These are phyloP conservation scores for Ramaria rubella DNA, from an alignment of 768 basidiomycete genomes.

Conservation along the genomic window DNA sequence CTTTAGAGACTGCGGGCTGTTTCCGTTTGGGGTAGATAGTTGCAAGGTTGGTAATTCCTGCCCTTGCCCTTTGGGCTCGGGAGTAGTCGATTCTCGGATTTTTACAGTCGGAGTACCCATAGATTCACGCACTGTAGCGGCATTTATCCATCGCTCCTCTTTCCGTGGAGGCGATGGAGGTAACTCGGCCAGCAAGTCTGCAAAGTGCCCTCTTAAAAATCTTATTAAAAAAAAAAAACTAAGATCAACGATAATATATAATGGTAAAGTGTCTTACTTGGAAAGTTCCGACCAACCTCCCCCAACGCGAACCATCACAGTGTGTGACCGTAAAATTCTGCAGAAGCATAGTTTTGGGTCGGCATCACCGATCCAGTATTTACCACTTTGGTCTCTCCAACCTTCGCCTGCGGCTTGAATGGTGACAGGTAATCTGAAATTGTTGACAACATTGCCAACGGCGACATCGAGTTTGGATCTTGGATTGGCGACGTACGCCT, in stretches of 20 bases:
- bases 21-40: constrained; percentile 42
- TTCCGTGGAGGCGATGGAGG: constrained; percentile 55
- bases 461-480: constrained; percentile 89
- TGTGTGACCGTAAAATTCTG: constrained; percentile 82
- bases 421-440: constrained; percentile 77
- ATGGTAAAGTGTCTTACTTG: constrained; percentile 46
- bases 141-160: constrained; percentile 82
- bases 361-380: constrained; percentile 93
- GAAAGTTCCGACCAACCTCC: constrained; percentile 93
- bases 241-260: neutral
- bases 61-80: constrained; percentile 59
- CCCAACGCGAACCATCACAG: constrained; percentile 94
- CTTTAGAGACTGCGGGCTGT: constrained; percentile 39
- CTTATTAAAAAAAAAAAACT: constrained; percentile 41
- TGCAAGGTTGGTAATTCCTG: constrained; percentile 57
- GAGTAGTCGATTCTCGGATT: constrained; percentile 43
- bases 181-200: constrained; percentile 71
- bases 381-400: constrained; percentile 90
- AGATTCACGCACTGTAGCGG: constrained; percentile 59
- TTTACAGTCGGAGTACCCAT: constrained; percentile 30
- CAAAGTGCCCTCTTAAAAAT: constrained; percentile 83
- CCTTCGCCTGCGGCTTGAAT: constrained; percentile 74
- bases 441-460: constrained; percentile 88
- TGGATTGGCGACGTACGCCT: constrained; percentile 80
- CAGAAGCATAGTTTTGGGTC: constrained; percentile 89